Base-by-base conservation (phyloP, 768 basidiomycete genomes). In the Paxillus rubicundulus region DNA sequence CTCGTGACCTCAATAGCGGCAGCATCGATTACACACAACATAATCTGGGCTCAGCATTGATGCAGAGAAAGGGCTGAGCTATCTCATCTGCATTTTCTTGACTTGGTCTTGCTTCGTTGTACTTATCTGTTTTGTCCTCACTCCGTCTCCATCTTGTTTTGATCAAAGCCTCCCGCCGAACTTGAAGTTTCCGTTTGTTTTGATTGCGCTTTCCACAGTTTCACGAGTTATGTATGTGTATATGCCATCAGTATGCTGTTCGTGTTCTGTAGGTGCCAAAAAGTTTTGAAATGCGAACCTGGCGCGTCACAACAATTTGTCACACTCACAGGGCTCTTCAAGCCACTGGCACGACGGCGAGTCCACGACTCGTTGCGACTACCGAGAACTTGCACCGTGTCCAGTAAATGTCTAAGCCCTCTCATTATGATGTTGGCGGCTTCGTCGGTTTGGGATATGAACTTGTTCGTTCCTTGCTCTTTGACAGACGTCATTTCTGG, bases 401-500 rank as follows among this genome's bases (percentile, higher is more conserved):
- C 9, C 17, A 36, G 9, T 18, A 37, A 13, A 47, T 47, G 45
- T 17, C 45, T 4, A 33, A 27, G 24, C 30, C 33, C 13, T 45
- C 28, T 7, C 27, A 24, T 13, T 2, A 16, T 16, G 24, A 10
- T 20, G 20, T 12, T 33, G 33, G 33, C 12, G 13, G 33, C 12
- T 4, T 33, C 33, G 18, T 63, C 40, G 36, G 46, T 18, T 30
- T 30, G 10, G 51, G 32, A 40, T 54, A 50, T 49, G 16, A 47
- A 14, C 24, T 51, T 9, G 17, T 65, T 33, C 45, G 45, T 27
- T 57, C 50, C 30, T 42, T 69, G 18, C 71, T 87, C 49, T 75
- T 76, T 32, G 72, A 88, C 61, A 73, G 77, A 32, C 66, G 61
- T 20, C 83, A 85, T 62, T 94, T 89, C 71, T 86, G 84, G 82